Conservation (phyloP, 2,329 filamentous ascomycete species). For the Eurotiales sp. region DNA sequence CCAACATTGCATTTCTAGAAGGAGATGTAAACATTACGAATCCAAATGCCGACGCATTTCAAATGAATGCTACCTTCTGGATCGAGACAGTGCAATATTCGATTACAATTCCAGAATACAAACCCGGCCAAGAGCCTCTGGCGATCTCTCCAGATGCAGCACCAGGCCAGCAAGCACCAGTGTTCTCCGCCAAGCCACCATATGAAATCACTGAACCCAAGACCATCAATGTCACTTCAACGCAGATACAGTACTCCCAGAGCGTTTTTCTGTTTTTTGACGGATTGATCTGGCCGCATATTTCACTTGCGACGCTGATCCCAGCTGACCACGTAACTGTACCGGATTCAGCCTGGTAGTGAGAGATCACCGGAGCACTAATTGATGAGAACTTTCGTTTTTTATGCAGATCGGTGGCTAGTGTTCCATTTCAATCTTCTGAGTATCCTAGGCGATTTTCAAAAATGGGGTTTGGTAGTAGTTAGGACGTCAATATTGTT, state of each 20-base stretch:
- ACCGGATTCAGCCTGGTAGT: neutral
- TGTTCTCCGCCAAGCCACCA: neutral
- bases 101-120: conserved; percentile 19
- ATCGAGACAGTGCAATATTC: conserved; percentile 26
- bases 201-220: neutral
- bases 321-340: neutral
- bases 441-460: too few species aligned
- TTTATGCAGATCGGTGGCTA: too few species aligned
- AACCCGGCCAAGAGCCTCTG: conserved; percentile 16
- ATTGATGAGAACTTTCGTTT: too few species aligned
- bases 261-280: neutral
- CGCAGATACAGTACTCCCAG: neutral
- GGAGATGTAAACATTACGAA: conserved; percentile 5
- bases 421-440: too few species aligned
- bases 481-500: too few species aligned
- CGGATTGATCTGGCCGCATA: neutral
- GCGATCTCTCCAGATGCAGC: neutral
- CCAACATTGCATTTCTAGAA: neutral
- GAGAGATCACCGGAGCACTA: too few species aligned
- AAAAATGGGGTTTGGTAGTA: too few species aligned
- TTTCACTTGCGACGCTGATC: neutral
- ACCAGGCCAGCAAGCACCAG: neutral
- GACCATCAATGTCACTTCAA: neutral
- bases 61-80: conserved; percentile 30
- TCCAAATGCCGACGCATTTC: conserved; percentile 24